Evolutionary conservation across 345 rosid genomes (phyloP).

Genomic region (Passiflora organensis): DNA sequence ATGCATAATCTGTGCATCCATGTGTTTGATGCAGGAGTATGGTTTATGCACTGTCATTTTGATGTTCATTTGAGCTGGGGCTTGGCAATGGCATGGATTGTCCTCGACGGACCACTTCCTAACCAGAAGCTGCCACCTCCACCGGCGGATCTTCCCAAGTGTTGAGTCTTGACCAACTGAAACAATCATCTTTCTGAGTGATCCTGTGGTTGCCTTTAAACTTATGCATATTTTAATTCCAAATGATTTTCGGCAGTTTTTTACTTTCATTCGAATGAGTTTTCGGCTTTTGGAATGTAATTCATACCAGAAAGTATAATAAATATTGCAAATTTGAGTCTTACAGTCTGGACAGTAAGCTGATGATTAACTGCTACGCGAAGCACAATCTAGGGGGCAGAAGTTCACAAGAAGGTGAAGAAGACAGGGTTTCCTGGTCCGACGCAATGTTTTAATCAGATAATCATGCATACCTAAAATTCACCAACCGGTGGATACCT

Average conservation of each 20-base stretch:
- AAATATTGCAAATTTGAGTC: too few relatives aligned
- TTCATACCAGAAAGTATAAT: too few relatives aligned
- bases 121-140: slow-evolving; percentile 17
- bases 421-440: neutral
- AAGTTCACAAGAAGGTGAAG: neutral
- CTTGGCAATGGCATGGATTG: slow-evolving; percentile 4
- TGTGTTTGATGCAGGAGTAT: slow-evolving; percentile 15
- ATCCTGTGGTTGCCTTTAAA: neutral
- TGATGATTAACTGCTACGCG: too few relatives aligned
- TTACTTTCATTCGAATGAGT: too few relatives aligned
- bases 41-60: slow-evolving; percentile 19
- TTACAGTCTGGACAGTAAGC: too few relatives aligned
- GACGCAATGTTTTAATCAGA: too few relatives aligned
- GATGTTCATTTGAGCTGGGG: slow-evolving; percentile 14
- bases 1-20: too few relatives aligned
- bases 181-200: neutral
- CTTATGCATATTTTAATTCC: neutral
- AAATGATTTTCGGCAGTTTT: too few relatives aligned
- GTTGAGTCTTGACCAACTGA: slow-evolving; percentile 1
- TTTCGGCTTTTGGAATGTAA: too few relatives aligned
- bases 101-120: slow-evolving; percentile 9
- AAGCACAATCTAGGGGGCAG: too few relatives aligned
- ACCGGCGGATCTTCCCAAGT: slow-evolving; percentile 14
- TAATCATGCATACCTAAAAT: too few relatives aligned
- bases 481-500: too few relatives aligned